Conservation (phyloP, 2,329 filamentous ascomycete species). For the Colletotrichum sp. region DNA sequence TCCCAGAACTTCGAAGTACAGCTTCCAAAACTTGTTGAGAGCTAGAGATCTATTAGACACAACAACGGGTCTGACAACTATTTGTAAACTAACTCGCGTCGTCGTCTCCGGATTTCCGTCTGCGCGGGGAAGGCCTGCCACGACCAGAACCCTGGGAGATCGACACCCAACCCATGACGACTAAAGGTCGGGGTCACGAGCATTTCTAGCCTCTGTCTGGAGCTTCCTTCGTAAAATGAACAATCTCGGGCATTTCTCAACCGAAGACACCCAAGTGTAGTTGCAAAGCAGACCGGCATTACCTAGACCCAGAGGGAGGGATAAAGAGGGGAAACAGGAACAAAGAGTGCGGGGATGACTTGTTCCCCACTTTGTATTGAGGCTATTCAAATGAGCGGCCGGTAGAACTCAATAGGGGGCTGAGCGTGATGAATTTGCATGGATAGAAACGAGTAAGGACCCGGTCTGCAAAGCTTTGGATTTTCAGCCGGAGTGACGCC, state of each 20-base stretch:
- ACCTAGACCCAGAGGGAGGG: background rate
- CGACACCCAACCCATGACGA: background rate
- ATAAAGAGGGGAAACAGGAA: constrained; percentile 5
- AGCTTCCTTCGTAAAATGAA: background rate
- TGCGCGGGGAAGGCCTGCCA: background rate
- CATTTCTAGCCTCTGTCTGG: background rate
- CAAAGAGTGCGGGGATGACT: constrained; percentile 1
- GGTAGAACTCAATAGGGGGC: background rate
- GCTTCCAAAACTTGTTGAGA: background rate
- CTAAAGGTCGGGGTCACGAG: background rate
- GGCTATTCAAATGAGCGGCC: constrained; percentile 13
- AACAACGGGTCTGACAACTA: background rate
- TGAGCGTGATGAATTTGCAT: background rate
- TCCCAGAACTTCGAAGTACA: background rate
- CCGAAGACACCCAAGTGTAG: background rate
- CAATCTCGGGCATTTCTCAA: background rate
- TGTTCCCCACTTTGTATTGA: constrained; percentile 18
- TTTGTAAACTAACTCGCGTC: background rate
- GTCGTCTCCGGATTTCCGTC: background rate
- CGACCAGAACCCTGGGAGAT: background rate
- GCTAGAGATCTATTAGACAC: background rate
- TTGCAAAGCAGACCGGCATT: background rate
- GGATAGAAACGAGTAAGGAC: background rate
- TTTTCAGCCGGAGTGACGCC: background rate
- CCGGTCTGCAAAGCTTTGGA: background rate